These are phyloP conservation scores for Epichloe baconii DNA, from an alignment of 2,329 filamentous ascomycete genomes.

Conservation along the genomic window DNA sequence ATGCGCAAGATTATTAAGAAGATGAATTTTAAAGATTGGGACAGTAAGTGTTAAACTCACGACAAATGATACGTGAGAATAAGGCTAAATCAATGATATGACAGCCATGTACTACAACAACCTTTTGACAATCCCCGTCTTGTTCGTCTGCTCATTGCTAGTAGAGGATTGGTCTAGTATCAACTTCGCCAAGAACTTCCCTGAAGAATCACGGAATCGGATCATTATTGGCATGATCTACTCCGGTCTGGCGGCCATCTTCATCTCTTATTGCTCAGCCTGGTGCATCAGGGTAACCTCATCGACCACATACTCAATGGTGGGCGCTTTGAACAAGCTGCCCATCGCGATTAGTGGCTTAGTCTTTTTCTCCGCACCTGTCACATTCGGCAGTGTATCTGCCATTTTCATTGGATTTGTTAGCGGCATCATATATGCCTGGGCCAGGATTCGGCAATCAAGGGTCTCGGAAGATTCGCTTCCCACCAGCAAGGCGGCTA, in stretches of 20 bases:
- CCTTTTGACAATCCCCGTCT: constrained; percentile 91
- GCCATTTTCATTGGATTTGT: constrained; percentile 87
- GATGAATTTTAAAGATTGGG: constrained; percentile 99
- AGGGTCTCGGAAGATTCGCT: constrained; percentile 50
- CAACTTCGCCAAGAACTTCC: constrained; percentile 84
- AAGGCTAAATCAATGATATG: constrained; percentile 22
- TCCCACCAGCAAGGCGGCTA: constrained; percentile 51
- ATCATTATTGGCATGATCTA: constrained; percentile 84
- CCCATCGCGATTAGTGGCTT: constrained; percentile 87
- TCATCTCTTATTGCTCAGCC: constrained; percentile 98
- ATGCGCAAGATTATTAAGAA: constrained; percentile 99
- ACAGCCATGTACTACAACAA: constrained; percentile 99
- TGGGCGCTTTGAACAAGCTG: constrained; percentile 94
- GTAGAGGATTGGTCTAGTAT: constrained; percentile 82
- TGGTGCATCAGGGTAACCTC: constrained; percentile 98
- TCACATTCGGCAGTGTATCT: constrained; percentile 82
- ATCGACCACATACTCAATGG: constrained; percentile 97
- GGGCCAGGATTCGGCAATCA: constrained; percentile 51
- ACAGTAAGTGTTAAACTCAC: constrained; percentile 56
- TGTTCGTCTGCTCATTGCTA: constrained; percentile 68
- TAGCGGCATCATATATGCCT: constrained; percentile 78
- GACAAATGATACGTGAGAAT: neutral
- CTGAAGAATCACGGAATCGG: constrained; percentile 61
- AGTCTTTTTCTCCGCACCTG: constrained; percentile 87
- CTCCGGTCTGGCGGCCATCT: constrained; percentile 83